A percentile compares a stretch with the other conserved stretches of the same genome.
Conservation (phyloP, 257 asterid species). For the Cinchona pubescens region DNA sequence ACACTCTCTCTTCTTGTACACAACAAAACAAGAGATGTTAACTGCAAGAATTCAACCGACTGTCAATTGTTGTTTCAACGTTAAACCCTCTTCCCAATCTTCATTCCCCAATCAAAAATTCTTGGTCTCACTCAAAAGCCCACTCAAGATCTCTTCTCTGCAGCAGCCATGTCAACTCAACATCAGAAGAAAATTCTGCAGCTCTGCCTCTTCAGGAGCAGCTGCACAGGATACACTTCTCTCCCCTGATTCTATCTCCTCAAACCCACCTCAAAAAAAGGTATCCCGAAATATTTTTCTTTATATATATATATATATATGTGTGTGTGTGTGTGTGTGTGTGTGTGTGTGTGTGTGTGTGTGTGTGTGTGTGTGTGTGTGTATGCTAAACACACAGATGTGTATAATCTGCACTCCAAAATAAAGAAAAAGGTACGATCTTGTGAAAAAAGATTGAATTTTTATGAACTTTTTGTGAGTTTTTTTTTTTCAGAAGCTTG, state of each 20-base stretch:
- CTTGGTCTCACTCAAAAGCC: constrained; percentile 1
- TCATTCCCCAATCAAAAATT: constrained; percentile 9
- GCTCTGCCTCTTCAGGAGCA: constrained; percentile 21
- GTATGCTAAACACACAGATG: no score
- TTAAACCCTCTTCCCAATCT: constrained; percentile 3
- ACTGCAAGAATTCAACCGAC: constrained; percentile 16
- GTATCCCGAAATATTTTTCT: constrained; percentile 9
- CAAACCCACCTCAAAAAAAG: constrained; percentile 30
- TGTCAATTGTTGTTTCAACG: constrained; percentile 1
- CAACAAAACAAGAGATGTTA: constrained; percentile 19
- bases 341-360: no score
- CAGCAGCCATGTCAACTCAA: constrained; percentile 12
- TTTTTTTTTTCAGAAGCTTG: constrained; percentile 36
- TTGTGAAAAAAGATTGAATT: background rate
- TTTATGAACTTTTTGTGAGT: background rate
- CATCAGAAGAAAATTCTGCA: constrained; percentile 11
- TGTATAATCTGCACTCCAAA: no score
- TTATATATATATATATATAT: no score
- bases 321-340: no score
- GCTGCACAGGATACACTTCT: constrained; percentile 12
- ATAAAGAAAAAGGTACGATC: background rate
- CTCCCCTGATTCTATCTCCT: constrained; percentile 18
- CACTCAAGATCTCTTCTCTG: background rate
- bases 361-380: no score
- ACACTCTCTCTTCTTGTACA: no score